Percentiles rank a stretch among this genome's conserved stretches.
These are phyloP conservation scores for Penicillium canariense DNA, from an alignment of 495 filamentous ascomycete genomes.

Conservation along the genomic window DNA sequence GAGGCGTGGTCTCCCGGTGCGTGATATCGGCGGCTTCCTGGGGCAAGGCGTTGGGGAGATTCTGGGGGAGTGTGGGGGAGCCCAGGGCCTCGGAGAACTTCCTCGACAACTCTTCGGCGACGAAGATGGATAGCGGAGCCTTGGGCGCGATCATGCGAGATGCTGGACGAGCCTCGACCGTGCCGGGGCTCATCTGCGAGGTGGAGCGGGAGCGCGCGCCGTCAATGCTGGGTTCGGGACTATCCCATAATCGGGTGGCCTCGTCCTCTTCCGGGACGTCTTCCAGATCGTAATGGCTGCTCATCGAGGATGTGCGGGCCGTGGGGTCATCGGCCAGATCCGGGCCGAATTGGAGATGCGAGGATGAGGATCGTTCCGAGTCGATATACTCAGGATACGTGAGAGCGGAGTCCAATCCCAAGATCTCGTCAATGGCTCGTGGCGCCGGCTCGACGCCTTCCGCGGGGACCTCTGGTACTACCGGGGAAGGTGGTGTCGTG, in stretches of 20 bases:
- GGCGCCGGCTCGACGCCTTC: slow-evolving; percentile 40
- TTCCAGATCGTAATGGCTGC: slow-evolving; percentile 49
- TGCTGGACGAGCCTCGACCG: slow-evolving; percentile 1
- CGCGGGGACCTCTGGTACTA: slow-evolving; percentile 32
- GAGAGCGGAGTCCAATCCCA: slow-evolving; percentile 31
- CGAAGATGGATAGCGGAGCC: slow-evolving; percentile 31
- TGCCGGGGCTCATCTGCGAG: slow-evolving; percentile 17
- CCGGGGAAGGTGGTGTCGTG: slow-evolving; percentile 29
- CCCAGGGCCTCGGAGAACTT: slow-evolving; percentile 42
- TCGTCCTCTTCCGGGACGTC: slow-evolving; percentile 77
- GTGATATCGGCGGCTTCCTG: not conserved
- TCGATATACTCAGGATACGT: slow-evolving; percentile 38
- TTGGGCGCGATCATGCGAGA: slow-evolving; percentile 17
- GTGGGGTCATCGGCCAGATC: slow-evolving; percentile 47
- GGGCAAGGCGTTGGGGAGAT: slow-evolving; percentile 12
- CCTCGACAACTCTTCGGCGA: slow-evolving; percentile 34
- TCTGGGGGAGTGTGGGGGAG: slow-evolving; percentile 40
- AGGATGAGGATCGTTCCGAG: slow-evolving; percentile 17
- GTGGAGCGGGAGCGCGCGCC: slow-evolving; percentile 18
- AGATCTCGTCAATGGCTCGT: slow-evolving; percentile 45
- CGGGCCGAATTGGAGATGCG: slow-evolving; percentile 23
- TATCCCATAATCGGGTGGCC: slow-evolving; percentile 33
- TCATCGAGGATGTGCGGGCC: slow-evolving; percentile 46
- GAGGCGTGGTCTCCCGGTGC: slow-evolving; percentile 12
- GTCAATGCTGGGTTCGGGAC: slow-evolving; percentile 21